Percentiles rank a stretch among this genome's conserved stretches.
phyloP scores from a whole-genome alignment of 2,329 filamentous ascomycete genomes.

The Trichoderma sp. region DNA sequence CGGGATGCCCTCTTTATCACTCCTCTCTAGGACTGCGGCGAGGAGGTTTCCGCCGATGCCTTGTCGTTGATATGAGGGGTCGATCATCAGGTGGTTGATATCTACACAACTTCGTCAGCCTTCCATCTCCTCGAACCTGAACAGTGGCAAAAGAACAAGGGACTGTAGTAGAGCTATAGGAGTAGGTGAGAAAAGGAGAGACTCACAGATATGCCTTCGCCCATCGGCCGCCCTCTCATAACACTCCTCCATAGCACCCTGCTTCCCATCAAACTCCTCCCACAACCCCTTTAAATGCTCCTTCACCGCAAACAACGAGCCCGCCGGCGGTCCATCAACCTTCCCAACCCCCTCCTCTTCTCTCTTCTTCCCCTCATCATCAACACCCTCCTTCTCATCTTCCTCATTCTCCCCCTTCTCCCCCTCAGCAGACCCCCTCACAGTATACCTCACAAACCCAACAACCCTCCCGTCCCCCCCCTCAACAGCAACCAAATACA shows the following conservation, averaged over 20 bases:
- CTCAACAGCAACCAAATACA: slow-evolving; percentile 23
- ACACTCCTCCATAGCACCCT: slow-evolving; percentile 32
- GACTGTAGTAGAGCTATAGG: no score
- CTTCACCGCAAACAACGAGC: slow-evolving; percentile 30
- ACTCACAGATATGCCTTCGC: slow-evolving; percentile 31
- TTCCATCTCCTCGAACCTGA: not conserved
- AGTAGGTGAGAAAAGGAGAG: not conserved
- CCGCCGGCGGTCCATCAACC: not conserved
- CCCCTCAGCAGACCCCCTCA: not conserved
- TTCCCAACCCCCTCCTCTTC: slow-evolving; percentile 7
- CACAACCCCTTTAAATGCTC: slow-evolving; percentile 32
- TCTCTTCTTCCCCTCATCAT: slow-evolving; percentile 1
- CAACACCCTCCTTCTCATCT: not conserved
- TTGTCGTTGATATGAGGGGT: slow-evolving; percentile 32
- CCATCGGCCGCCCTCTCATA: slow-evolving; percentile 30
- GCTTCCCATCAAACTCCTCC: slow-evolving; percentile 30
- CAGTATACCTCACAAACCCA: slow-evolving; percentile 27
- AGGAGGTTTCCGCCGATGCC: slow-evolving; percentile 32
- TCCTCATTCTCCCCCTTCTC: not conserved
- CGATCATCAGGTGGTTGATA: slow-evolving; percentile 34
- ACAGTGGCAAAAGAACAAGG: no score
- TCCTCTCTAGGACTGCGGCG: slow-evolving; percentile 12
- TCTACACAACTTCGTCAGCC: slow-evolving; percentile 23
- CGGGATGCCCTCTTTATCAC: slow-evolving; percentile 27
- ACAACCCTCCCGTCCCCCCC: not conserved